These are phyloP conservation scores for Termitomyces sp. DNA, from an alignment of 768 basidiomycete species.

Conservation along the genomic window DNA sequence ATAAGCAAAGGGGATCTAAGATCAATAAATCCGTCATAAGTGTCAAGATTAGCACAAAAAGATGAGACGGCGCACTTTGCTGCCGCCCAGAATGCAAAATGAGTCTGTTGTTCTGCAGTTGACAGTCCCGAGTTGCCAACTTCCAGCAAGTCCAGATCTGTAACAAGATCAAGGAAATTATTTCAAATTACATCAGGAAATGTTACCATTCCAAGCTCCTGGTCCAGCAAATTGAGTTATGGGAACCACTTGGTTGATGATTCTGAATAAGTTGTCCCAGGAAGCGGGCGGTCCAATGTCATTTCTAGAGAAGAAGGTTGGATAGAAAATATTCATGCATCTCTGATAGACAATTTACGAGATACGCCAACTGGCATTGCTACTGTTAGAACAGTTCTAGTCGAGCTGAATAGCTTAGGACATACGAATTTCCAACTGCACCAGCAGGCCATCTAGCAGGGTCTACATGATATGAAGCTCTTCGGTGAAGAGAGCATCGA, in stretches of 20 bases:
- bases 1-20: constrained; percentile 40
- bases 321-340: not conserved
- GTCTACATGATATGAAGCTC: constrained; percentile 23
- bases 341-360: constrained; percentile 27
- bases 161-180: not conserved
- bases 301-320: constrained; percentile 27
- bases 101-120: constrained; percentile 37
- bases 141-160: constrained; percentile 52
- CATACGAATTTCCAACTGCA: constrained; percentile 43
- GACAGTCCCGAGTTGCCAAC: constrained; percentile 47
- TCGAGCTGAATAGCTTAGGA: not conserved
- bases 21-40: not conserved
- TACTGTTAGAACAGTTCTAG: not conserved
- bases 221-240: constrained; percentile 45
- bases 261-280: constrained; percentile 46
- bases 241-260: constrained; percentile 51
- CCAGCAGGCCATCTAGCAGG: constrained; percentile 49
- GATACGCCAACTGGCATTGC: constrained; percentile 36
- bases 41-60: not conserved
- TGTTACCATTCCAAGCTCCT: constrained; percentile 39
- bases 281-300: constrained; percentile 45
- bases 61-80: constrained; percentile 31
- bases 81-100: constrained; percentile 55
- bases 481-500: no score
- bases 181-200: constrained; percentile 10